Base-by-base conservation (phyloP, 371 early-diverging fungal genomes). In the Mucor saturninus region DNA sequence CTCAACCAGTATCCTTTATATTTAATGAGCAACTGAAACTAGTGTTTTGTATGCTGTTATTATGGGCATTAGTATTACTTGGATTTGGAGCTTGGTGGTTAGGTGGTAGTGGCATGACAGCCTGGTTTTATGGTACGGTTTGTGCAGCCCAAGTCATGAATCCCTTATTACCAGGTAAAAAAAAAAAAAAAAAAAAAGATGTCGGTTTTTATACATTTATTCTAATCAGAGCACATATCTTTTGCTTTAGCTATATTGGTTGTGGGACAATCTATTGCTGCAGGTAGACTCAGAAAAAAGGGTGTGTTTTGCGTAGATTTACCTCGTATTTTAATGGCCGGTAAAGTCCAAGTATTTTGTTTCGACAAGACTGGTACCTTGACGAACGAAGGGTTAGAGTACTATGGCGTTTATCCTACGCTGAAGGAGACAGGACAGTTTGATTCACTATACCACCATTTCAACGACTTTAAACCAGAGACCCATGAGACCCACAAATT, bases 331-430 rank as follows among this genome's bases (percentile, higher is more conserved):
- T 86, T 92, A 60, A 81, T 85, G 79, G 92, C 93, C 8, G 96
- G 96, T 39, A 93, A 93, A 70, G 84, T 95, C 31, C 89, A 95
- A 72, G 89, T 96, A 9, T 93, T 95, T 60, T 94, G 93, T 68
- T 97, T 94, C 79, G 76, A 76, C 21, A 76, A 76, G 45, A 86
- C 86, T 0, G 86, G 86, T 9, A 86, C 86, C n/a, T 67, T 86
- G 37, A 86, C 86, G n/a, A 77, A 78, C 43, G 86, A 86, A 29
- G 83, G 83, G 0, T 65, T 86, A 11, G 84, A 85, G 60, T 84
- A 79, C 51, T 79, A 76, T 49, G 83, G 82, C 50, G 81, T 59
- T 1, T 63, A 68, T 53, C 65, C 72, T 9, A 28, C 53, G 4
- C 30, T 10, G 21, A 46, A 31, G 21, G 21, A 21, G 5, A 9